These are phyloP conservation scores for Trichoderma sp. DNA, from an alignment of 2,329 filamentous ascomycete species.

Conservation along the genomic window DNA sequence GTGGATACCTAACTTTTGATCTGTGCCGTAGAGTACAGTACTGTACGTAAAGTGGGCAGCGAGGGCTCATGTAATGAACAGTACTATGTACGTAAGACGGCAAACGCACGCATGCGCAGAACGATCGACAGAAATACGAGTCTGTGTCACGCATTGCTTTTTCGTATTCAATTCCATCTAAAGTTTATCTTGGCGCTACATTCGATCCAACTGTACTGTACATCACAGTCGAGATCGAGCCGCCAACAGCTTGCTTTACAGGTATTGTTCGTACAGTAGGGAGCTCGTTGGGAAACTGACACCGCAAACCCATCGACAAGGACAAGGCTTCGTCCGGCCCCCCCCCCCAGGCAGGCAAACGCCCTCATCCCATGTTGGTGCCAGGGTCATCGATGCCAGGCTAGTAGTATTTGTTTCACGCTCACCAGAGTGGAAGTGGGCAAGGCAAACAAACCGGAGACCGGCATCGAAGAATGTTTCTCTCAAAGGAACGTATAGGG, in stretches of 20 bases:
- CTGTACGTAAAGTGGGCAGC: background rate
- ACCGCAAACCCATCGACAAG: background rate
- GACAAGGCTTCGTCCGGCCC: background rate
- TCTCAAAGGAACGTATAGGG: background rate
- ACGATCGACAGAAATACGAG: constrained; percentile 11
- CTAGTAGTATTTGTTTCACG: constrained; percentile 15
- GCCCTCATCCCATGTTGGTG: background rate
- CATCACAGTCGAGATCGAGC: background rate
- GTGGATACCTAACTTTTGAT: background rate
- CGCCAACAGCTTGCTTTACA: background rate
- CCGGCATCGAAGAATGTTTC: background rate
- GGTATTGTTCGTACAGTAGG: background rate
- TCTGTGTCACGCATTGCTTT: background rate
- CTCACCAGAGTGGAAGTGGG: constrained; percentile 1
- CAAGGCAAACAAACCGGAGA: background rate
- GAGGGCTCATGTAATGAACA: background rate
- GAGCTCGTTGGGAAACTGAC: background rate
- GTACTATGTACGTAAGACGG: background rate
- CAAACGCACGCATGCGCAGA: background rate
- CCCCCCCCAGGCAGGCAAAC: background rate
- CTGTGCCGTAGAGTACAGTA: no score
- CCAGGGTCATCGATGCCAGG: background rate
- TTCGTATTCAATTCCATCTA: background rate
- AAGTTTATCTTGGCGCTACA: background rate
- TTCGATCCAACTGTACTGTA: background rate